phyloP scores from a whole-genome alignment of 2,329 filamentous ascomycete species.

The Penicillium thymicola region DNA sequence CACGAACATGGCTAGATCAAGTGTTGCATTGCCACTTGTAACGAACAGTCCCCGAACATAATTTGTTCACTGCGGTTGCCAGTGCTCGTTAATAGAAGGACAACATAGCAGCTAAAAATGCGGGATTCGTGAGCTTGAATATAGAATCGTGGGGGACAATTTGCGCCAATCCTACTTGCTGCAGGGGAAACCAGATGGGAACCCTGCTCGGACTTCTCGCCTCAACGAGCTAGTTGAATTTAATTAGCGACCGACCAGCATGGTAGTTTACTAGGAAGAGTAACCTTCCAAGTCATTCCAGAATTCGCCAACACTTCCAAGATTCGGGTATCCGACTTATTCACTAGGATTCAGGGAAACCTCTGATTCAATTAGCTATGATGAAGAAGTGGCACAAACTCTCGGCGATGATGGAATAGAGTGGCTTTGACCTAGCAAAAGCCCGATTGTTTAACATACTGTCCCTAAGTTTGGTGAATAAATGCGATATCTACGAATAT shows the following conservation, averaged over 20 bases:
- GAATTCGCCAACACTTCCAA: background rate
- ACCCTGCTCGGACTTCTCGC: background rate
- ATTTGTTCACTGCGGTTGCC: background rate
- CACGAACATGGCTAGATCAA: background rate
- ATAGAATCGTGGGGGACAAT: background rate
- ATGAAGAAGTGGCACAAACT: background rate
- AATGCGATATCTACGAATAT: no score
- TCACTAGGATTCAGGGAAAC: background rate
- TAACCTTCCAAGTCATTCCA: background rate
- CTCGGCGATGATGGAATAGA: background rate
- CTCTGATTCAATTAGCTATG: background rate
- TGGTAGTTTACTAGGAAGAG: background rate
- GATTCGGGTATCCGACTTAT: background rate
- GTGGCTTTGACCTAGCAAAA: background rate
- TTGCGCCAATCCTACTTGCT: background rate
- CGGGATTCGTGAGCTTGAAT: background rate
- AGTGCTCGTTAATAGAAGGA: background rate
- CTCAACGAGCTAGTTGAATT: background rate
- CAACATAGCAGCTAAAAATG: background rate
- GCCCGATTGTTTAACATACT: background rate
- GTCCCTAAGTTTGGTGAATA: background rate
- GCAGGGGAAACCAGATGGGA: background rate
- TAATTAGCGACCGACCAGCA: background rate
- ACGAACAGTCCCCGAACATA: background rate
- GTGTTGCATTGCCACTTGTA: background rate